Evolutionary conservation across 2,329 filamentous ascomycete species (phyloP).

Genomic region (Herpotrichia juniperi): DNA sequence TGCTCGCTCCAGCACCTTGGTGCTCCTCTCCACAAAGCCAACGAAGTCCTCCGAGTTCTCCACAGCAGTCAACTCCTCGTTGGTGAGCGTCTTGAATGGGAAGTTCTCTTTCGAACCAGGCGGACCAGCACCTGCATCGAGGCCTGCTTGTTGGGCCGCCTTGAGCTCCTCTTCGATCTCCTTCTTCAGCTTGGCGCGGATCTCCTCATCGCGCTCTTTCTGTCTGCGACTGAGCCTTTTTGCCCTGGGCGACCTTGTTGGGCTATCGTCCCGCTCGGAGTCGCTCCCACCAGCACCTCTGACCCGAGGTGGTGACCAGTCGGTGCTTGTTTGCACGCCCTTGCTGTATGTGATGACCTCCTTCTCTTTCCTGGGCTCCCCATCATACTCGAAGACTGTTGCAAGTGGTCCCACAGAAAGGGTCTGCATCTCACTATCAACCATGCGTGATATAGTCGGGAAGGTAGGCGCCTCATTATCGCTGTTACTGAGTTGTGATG

Average conservation of each 20-base stretch:
- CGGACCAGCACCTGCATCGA: conserved; percentile 48
- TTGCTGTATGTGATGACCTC: conserved; percentile 98
- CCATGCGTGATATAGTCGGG: conserved; percentile 32
- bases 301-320: conserved; percentile 65
- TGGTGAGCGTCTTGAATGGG: conserved; percentile 77
- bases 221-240: conserved; percentile 81
- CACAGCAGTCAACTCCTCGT: conserved; percentile 87
- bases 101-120: conserved; percentile 62
- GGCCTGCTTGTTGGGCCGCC: conserved; percentile 59
- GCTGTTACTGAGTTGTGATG: conserved; percentile 80
- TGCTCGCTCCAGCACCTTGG: conserved; percentile 95
- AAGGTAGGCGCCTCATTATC: conserved; percentile 57
- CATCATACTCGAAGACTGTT: conserved; percentile 81
- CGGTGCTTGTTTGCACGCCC: conserved; percentile 87
- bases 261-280: conserved; percentile 67
- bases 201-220: conserved; percentile 84
- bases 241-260: conserved; percentile 57
- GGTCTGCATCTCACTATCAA: conserved; percentile 63
- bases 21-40: conserved; percentile 93
- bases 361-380: conserved; percentile 65
- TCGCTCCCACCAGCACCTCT: conserved; percentile 59
- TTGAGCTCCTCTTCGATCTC: conserved; percentile 94
- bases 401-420: conserved; percentile 75
- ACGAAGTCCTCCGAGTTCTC: conserved; percentile 92
- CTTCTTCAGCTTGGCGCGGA: conserved; percentile 79